Base-by-base conservation (phyloP, 257 asterid species). In the Marsdenia floribunda region DNA sequence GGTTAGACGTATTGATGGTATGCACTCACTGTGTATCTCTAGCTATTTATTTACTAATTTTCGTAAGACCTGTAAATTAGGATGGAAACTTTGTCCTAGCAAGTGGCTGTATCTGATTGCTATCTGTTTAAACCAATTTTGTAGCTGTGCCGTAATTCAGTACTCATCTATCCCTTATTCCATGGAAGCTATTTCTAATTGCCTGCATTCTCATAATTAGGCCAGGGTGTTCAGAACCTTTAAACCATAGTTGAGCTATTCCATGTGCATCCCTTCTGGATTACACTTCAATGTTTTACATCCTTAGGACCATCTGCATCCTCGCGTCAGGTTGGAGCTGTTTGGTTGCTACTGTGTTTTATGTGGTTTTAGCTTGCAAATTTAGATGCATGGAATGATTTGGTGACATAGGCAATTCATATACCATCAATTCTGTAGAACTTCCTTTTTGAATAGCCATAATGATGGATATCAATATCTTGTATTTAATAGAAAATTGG, bases 1-100 rank as follows among this genome's bases (percentile, higher is more conserved):
- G 85, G 95, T 94, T 74, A 84, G 98, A 81, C 88, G 99, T 81
- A 94, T 94, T 70, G 97, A 94, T 80, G 98, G 97, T 93, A 88
- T 78, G 57, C 46, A 37, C 57, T 72, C 52, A 44, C n/a, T 42
- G 52, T n/a, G 61, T 26, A 54, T 70, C 65, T 55, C 46, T 77
- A 63, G 35, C 44, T 55, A 52, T 50, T 21, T 19, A 18, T 26
- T 52, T 44, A 38, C 18, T 42, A 16, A 37, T 14, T 26, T 42
- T 14, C 47, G 38, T 38, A 71, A 50, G 44, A 26, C 24, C 60
- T 44, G 8, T 66, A 37, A 22, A 29, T n/a, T 52, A 9, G 15
- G 50, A 65, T 19, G 26, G 42, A 29, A 10, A 14, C 3, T 29
- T 19, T 61, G 24, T 22, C 10, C 3, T 22, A 16, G 66, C 55